Evolutionary conservation across 73 alveolate genomes (phyloP).

Genomic region (Paramecium tetraurelia): DNA sequence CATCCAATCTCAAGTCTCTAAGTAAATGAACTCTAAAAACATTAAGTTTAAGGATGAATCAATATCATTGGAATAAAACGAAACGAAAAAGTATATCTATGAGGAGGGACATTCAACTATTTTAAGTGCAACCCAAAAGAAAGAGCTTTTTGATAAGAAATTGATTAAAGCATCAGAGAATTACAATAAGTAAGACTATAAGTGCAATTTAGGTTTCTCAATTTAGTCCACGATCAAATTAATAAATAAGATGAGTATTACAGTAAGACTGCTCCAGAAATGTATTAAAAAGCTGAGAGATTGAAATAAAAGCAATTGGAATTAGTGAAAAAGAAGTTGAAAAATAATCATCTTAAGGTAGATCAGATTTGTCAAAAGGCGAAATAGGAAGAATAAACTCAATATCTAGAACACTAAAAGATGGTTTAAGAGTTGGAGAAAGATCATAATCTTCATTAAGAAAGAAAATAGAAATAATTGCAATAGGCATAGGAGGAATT

Average conservation of each 20-base stretch:
- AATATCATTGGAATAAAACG: neutral
- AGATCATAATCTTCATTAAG: neutral
- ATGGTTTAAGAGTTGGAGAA: neutral
- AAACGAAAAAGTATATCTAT: neutral
- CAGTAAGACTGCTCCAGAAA: neutral
- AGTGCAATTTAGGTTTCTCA: neutral
- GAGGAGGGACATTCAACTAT: neutral
- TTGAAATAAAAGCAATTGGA: neutral
- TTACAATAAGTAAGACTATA: neutral
- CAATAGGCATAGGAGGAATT: neutral
- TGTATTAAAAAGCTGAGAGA: constrained; percentile 1
- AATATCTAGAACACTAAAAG: neutral
- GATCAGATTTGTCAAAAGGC: neutral
- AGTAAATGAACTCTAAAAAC: neutral
- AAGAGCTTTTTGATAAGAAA: neutral
- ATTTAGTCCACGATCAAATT: neutral
- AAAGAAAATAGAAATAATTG: neutral
- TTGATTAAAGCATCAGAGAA: neutral
- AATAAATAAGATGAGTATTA: neutral
- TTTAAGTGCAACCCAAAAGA: neutral
- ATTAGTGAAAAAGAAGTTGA: neutral
- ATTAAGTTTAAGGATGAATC: constrained; percentile 1
- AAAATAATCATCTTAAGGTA: neutral
- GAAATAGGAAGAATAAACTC: neutral
- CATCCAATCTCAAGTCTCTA: neutral